Evolutionary conservation across 768 basidiomycete genomes (phyloP).

Genomic region (Termitomyces sp.): DNA sequence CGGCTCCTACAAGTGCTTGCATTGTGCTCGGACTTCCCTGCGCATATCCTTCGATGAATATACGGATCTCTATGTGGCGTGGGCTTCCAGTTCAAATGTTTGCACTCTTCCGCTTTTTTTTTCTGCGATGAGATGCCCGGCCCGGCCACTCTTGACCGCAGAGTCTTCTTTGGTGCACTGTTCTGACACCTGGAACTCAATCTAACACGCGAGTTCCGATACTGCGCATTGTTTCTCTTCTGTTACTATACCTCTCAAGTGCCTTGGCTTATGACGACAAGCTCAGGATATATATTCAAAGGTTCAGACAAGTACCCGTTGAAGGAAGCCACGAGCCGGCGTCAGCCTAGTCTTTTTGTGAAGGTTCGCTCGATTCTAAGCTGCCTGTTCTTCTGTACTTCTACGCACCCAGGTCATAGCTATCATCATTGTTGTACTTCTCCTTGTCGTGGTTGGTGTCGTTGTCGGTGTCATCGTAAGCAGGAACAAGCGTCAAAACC

Average conservation of each 20-base stretch:
- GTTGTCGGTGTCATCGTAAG: constrained; percentile 61
- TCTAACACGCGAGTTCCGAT: background rate
- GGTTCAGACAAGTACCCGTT: background rate
- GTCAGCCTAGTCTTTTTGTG: background rate
- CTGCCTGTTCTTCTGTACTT: background rate
- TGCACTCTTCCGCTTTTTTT: background rate
- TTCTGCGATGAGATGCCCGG: background rate
- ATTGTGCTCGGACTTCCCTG: background rate
- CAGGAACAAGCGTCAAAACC: constrained; percentile 33
- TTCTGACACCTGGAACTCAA: background rate
- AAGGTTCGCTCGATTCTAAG: background rate
- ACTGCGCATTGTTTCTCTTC: constrained; percentile 3
- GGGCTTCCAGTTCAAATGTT: background rate
- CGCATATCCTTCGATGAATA: background rate
- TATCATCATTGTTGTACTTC: constrained; percentile 36
- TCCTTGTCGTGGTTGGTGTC: constrained; percentile 49
- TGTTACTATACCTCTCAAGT: background rate
- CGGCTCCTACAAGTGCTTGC: background rate
- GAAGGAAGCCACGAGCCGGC: background rate
- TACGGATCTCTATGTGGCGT: background rate
- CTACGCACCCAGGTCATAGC: constrained; percentile 41
- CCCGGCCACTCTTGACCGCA: background rate
- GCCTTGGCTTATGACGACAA: background rate
- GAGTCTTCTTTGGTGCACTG: constrained; percentile 1
- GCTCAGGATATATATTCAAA: background rate